Evolutionary conservation across 331 rosid species (phyloP), one percentile per base, ranked within the genome.

Genomic region (Malus hybrid): DNA sequence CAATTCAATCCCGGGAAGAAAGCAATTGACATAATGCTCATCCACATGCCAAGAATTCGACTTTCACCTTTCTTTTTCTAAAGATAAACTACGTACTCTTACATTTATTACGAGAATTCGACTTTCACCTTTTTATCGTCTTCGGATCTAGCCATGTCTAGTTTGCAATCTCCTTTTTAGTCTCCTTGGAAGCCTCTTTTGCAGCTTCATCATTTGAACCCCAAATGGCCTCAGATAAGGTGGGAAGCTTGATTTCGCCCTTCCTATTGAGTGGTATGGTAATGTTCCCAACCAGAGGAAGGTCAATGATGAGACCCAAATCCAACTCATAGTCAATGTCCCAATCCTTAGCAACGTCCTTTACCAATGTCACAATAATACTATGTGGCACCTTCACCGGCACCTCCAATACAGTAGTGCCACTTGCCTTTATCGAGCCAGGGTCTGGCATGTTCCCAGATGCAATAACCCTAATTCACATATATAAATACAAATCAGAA

Each of bases 161-260:
- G 15, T 65, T 65, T 32, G 69, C 10, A 10, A 16, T 36, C 70
- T n/a, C 70, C 28, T 11, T 36, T 36, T 36, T n/a, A 34, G 18
- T 34, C 61, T 69, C 73, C 16, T 48, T 69, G 15, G 19, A 29
- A 15, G 19, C 28, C 60, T 42, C 34, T 67, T 70, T 57, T 22
- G 9, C 24, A 13, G 55, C 16, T 19, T 46, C 24, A 32, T 46
- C 70, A 7, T 61, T 61, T 61, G 46, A 5, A 44, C 78, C 70
- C 54, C 54, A 74, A 19, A 74, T 44, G 3, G 27, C 44, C 10
- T 74, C 78, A 36, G 67, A 62, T 8, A 74, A 19, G 31, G 63
- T 64, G 16, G 96, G 99, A 22, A 94, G 87, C 85, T 91, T 91
- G 80, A 91, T 57, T 85, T 91, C 91, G 28, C 97, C 98, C 56